phyloP scores from a whole-genome alignment of 345 rosid genomes.

The Linum trigynum region DNA sequence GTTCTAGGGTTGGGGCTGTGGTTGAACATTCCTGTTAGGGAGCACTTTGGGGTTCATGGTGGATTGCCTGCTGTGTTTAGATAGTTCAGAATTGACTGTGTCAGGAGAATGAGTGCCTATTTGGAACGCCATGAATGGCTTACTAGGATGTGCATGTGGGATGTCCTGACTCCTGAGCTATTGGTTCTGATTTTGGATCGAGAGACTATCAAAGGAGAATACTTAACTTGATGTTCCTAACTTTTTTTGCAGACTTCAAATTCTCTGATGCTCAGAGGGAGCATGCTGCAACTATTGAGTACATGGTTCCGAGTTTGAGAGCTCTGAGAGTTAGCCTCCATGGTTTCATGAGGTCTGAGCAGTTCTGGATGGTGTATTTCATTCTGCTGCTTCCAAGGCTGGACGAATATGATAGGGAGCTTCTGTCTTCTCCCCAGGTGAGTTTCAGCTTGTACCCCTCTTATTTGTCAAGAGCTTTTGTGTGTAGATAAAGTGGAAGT shows the following conservation, averaged over 20 bases:
- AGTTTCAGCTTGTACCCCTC: slow-evolving; percentile 7
- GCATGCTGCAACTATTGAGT: slow-evolving; percentile 46
- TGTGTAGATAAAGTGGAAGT: background rate
- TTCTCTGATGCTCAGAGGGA: slow-evolving; percentile 48
- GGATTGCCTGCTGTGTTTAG: background rate
- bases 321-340: slow-evolving; percentile 39
- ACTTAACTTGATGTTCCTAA: background rate
- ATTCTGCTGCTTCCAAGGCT: slow-evolving; percentile 62
- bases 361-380: slow-evolving; percentile 70
- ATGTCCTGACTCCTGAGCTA: no score
- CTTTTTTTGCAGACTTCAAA: slow-evolving; percentile 44
- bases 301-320: slow-evolving; percentile 41
- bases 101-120: no score
- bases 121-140: no score
- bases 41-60: no score
- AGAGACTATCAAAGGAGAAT: background rate
- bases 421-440: slow-evolving; percentile 56
- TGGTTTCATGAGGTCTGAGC: slow-evolving; percentile 29
- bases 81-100: no score
- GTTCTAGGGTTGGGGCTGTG: background rate
- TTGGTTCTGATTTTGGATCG: no score
- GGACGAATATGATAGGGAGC: slow-evolving; percentile 43
- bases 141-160: background rate
- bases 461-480: background rate
- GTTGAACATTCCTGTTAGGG: background rate